A percentile compares a stretch with the other conserved stretches of the same genome.
Conservation (phyloP, 2,329 filamentous ascomycete genomes). For the Neonectria sp. region DNA sequence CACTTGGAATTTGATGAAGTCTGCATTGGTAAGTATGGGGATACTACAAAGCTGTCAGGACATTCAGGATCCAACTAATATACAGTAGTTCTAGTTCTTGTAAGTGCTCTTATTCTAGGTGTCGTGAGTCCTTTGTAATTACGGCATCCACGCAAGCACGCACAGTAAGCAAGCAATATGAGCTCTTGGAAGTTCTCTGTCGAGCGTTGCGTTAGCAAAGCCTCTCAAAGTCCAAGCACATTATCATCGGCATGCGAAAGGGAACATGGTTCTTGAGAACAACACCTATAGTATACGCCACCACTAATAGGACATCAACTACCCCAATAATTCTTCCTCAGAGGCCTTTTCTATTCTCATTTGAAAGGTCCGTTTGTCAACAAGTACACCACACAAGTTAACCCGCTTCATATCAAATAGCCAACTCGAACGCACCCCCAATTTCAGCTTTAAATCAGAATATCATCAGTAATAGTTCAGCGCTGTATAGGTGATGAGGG, state of each 20-base stretch:
- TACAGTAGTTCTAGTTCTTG: not conserved
- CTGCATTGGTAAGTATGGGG: not conserved
- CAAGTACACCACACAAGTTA: not conserved
- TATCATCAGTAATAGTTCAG: too few relatives aligned
- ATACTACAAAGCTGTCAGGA: not conserved
- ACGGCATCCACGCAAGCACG: too few relatives aligned
- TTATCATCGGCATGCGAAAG: not conserved
- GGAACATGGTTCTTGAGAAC: accelerated
- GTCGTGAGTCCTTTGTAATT: too few relatives aligned
- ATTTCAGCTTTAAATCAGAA: too few relatives aligned
- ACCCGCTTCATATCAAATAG: not conserved
- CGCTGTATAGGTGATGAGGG: too few relatives aligned
- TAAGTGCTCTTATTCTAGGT: too few relatives aligned
- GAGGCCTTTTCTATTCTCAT: not conserved
- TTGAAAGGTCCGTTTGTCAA: not conserved
- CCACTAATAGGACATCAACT: not conserved
- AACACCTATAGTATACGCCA: too few relatives aligned
- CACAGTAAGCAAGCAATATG: too few relatives aligned
- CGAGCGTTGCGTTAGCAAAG: too few relatives aligned
- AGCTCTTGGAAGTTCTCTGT: too few relatives aligned
- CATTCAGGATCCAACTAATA: not conserved
- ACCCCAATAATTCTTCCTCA: not conserved
- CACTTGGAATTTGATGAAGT: too few relatives aligned
- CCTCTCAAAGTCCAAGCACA: not conserved
- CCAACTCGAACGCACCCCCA: not conserved